A percentile compares a stretch with the other conserved stretches of the same genome.
Conservation (phyloP, 805 yeast species). For the Clavispora phyllophila region DNA sequence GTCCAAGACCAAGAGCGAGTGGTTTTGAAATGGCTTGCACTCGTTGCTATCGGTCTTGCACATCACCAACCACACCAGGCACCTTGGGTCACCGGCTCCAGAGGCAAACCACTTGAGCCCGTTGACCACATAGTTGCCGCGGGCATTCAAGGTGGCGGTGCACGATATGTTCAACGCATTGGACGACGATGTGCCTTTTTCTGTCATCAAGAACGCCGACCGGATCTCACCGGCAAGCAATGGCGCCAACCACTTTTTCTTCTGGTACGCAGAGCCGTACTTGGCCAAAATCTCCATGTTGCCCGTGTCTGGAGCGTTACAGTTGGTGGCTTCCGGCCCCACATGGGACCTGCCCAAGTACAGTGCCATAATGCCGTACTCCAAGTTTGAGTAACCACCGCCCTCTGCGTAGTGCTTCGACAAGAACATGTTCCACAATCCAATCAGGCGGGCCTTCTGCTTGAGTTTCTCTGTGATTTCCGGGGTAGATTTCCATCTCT, state of each 20-base stretch:
- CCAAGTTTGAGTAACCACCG: constrained; percentile 56
- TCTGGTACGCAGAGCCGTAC: constrained; percentile 34
- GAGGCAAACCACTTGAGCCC: constrained; percentile 71
- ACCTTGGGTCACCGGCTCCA: constrained; percentile 65
- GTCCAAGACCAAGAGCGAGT: constrained; percentile 53
- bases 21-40: constrained; percentile 41
- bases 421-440: constrained; percentile 59
- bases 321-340: constrained; percentile 59
- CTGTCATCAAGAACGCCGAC: constrained; percentile 64
- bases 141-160: constrained; percentile 31
- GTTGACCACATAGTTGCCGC: constrained; percentile 46
- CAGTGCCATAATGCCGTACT: constrained; percentile 62
- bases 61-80: constrained; percentile 49
- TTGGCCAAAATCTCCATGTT: constrained; percentile 49
- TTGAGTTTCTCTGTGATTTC: constrained; percentile 47
- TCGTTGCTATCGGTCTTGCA: constrained; percentile 38
- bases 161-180: constrained; percentile 56
- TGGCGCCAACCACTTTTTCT: constrained; percentile 46
- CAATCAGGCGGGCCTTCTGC: constrained; percentile 45
- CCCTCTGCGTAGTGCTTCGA: constrained; percentile 45
- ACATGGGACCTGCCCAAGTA: constrained; percentile 50
- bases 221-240: constrained; percentile 50
- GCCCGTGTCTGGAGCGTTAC: constrained; percentile 62
- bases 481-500: constrained; percentile 47
- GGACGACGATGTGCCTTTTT: constrained; percentile 54